A percentile compares a stretch with the other conserved stretches of the same genome.
phyloP scores from a whole-genome alignment of 2,329 filamentous ascomycete genomes.

The Monosporascus sp. region DNA sequence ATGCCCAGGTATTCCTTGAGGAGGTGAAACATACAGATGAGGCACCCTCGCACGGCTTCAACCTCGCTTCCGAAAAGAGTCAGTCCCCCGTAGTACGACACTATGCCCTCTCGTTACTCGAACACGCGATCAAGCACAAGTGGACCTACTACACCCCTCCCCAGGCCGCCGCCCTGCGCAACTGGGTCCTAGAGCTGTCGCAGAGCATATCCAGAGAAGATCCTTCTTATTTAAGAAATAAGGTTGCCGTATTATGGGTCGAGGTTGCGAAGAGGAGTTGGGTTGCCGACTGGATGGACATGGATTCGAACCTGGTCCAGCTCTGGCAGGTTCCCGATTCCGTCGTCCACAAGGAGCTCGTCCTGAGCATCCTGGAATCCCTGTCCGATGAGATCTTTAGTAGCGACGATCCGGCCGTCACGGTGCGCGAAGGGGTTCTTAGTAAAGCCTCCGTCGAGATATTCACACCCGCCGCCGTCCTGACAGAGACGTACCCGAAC shows the following conservation, averaged over 20 bases:
- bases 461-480: slow-evolving; percentile 73
- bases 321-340: slow-evolving; percentile 71
- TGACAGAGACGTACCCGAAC: slow-evolving; percentile 70
- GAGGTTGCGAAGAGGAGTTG: slow-evolving; percentile 91
- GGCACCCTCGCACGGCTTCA: slow-evolving; percentile 80
- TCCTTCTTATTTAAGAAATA: slow-evolving; percentile 81
- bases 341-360: slow-evolving; percentile 71
- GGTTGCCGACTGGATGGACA: slow-evolving; percentile 89
- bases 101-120: slow-evolving; percentile 87
- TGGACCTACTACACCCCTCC: slow-evolving; percentile 69
- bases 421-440: slow-evolving; percentile 74
- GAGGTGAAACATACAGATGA: slow-evolving; percentile 72
- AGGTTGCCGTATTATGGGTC: slow-evolving; percentile 90
- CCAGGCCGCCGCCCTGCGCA: slow-evolving; percentile 63
- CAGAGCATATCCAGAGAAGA: slow-evolving; percentile 66
- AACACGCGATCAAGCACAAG: slow-evolving; percentile 80
- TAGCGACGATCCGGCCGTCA: slow-evolving; percentile 80
- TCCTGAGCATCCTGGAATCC: slow-evolving; percentile 82
- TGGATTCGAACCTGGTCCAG: slow-evolving; percentile 78
- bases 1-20: slow-evolving; percentile 84
- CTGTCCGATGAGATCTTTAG: slow-evolving; percentile 93
- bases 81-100: slow-evolving; percentile 83
- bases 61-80: slow-evolving; percentile 67
- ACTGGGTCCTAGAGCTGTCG: slow-evolving; percentile 75
- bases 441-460: slow-evolving; percentile 91